phyloP scores from a whole-genome alignment of 345 rosid species.

The Anastatica hierochuntica region DNA sequence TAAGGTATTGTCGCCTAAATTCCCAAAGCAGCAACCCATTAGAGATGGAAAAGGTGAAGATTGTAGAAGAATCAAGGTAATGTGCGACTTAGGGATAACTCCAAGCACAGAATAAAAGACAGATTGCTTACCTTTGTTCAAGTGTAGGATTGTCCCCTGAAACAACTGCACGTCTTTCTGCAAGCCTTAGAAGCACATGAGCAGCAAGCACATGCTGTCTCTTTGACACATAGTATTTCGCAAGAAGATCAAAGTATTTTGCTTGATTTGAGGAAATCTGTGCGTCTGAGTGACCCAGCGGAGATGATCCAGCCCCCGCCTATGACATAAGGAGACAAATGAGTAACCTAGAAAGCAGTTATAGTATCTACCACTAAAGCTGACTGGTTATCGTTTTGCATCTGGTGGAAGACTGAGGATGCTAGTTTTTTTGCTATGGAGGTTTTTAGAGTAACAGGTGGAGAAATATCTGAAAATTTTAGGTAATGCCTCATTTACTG shows the following conservation, averaged over 20 bases:
- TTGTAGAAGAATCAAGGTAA: constrained; percentile 4
- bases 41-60: constrained; percentile 16
- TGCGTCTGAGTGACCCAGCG: constrained; percentile 51
- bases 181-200: constrained; percentile 80
- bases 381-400: constrained; percentile 1
- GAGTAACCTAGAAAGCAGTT: constrained; percentile 13
- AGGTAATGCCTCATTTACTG: constrained; percentile 1
- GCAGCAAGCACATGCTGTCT: constrained; percentile 95
- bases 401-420: constrained; percentile 10
- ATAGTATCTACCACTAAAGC: constrained; percentile 6
- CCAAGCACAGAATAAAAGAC: not conserved
- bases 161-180: constrained; percentile 70
- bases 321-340: constrained; percentile 24
- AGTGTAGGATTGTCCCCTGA: constrained; percentile 53
- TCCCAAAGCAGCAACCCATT: constrained; percentile 18
- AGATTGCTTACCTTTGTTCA: constrained; percentile 59
- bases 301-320: constrained; percentile 52
- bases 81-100: not conserved
- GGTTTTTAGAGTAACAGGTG: not conserved
- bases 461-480: not conserved
- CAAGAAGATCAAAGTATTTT: constrained; percentile 81
- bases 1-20: constrained; percentile 72
- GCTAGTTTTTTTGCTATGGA: constrained; percentile 3
- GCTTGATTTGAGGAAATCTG: constrained; percentile 49
- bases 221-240: constrained; percentile 82